Evolutionary conservation across 306 rosid species (phyloP), one percentile per base, ranked within the genome.

Genomic region (Inga leiocalycina): DNA sequence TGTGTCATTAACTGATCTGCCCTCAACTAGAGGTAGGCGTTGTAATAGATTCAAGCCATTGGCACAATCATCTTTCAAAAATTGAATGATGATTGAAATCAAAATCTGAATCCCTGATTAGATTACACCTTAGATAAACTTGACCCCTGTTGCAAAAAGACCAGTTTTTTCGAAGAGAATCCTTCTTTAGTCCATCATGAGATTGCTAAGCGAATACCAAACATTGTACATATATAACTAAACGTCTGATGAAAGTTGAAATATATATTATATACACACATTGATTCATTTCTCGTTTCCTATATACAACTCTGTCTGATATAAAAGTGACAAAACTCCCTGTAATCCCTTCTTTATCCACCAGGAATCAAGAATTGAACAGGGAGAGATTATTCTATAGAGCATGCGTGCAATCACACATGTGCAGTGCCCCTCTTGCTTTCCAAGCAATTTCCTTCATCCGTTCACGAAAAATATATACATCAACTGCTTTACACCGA

Each of bases 301-400:
- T 76, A 79, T 79, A 71, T 79, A 79, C 89, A 86, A 71, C 70
- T 81, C 41, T 11, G 32, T 78, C 16, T 37, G 35, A 74, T 74
- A 80, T 65, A 83, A 78, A 68, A 68, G 49, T 85, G 24, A 51
- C 35, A n/a, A 27, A 75, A 75, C 54, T 57, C 32, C 11, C 45
- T 35, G 45, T 43, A 14, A 74, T 57, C 78, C 30, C 44, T 74
- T 66, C 20, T 68, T 30, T 48, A 74, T 51, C 52, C 37, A 45
- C 22, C n/a, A 30, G 34, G 39, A 71, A 41, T 34, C 17, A 80
- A 66, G 22, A 69, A 74, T 62, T 79, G 57, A 71, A n/a, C 66
- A 71, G 57, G 61, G n/a, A 78, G 49, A 19, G 6, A 79, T 65
- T 52, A 79, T 67, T 56, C 59, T 62, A 54, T 80, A 76, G 37